Evolutionary conservation across 2,329 filamentous ascomycete species (phyloP), one percentile per base, ranked within the genome.

Genomic region (Colletotrichum cereale): DNA sequence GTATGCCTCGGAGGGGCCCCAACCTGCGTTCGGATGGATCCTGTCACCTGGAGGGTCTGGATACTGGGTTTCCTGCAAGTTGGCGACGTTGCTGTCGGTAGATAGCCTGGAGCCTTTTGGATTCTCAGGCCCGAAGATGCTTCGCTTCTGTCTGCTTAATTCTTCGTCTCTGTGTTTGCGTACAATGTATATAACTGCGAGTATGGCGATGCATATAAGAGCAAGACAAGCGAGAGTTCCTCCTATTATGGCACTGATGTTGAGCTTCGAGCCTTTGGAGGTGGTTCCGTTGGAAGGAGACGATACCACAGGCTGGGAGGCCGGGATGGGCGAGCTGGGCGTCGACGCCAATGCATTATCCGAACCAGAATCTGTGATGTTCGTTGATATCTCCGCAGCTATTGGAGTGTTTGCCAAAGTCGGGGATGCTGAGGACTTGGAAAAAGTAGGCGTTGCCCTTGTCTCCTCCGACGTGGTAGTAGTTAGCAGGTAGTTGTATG

Each of bases 171-270:
- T 26, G 38, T 72, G 62, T 8, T 61, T 62, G 16, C 73, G 67
- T 12, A 75, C 47, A 31, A 76, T 48, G 26, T 70, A 73, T 8
- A 75, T 58, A 29, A 70, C 44, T 10, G 44, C 63, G 16, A 64
- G 72, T 24, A 80, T 66, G 8, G 76, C 79, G n/a, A 76, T 75
- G 69, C 81, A 81, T 2, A 83, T 24, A 1, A 83, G 74, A 2
- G 77, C 79, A 2, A 82, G 66, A 1, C 80, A 79, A 5, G 79
- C 80, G 16, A 48, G 44, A 24, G n/a, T 8, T 4, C 44, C 44
- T 24, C 44, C 44, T 48, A 48, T 48, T 24, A 48, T 48, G 44
- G 44, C 44, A 24, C 44, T 48, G n/a, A 48, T 48, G 3, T 48
- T 48, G 10, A 48, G 44, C 44, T 24, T 48, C 44, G 44, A 12